Evolutionary conservation across 495 filamentous ascomycete species (phyloP), one percentile per base, ranked within the genome.

Genomic region (Aspergillus panamensis): DNA sequence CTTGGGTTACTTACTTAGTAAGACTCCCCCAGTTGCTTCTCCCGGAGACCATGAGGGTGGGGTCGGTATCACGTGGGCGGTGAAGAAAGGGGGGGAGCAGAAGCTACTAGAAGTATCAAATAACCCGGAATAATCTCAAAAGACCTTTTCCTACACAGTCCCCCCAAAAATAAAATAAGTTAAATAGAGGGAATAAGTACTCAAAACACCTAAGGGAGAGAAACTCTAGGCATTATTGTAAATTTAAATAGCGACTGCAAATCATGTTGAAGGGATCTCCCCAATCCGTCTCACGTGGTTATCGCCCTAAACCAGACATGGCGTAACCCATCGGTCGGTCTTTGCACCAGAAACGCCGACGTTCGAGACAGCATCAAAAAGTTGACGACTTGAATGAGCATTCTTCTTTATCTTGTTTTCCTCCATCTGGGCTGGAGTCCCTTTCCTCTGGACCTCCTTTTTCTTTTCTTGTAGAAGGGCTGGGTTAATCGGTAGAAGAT

Each of bases 71-170:
- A 62, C 51, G 60, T 62, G 60, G 60, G 60, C 60, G 60, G 60
- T 62, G 60, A 57, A n/a, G n/a, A n/a, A n/a, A n/a, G n/a, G n/a
- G 37, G 20, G 9, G 29, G 12, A 5, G 21, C 33, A 55, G 60
- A 62, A 62, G 55, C 52, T 58, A 50, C 60, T 62, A 62, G 60
- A 62, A 62, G 51, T 29, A 42, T 19, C n/a, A 20, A 45, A 57
- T 62, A 47, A 58, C 42, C 37, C 35, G 40, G 42, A 43, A 54
- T n/a, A n/a, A n/a, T n/a, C n/a, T n/a, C n/a, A n/a, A n/a, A n/a
- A n/a, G n/a, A n/a, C n/a, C n/a, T n/a, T n/a, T n/a, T n/a, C n/a
- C n/a, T n/a, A n/a, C n/a, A n/a, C n/a, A n/a, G n/a, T n/a, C n/a
- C n/a, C n/a, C n/a, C n/a, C n/a, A n/a, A n/a, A n/a, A n/a, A n/a